phyloP scores from a whole-genome alignment of 805 yeast species.

The Wickerhamomyces bovis region DNA sequence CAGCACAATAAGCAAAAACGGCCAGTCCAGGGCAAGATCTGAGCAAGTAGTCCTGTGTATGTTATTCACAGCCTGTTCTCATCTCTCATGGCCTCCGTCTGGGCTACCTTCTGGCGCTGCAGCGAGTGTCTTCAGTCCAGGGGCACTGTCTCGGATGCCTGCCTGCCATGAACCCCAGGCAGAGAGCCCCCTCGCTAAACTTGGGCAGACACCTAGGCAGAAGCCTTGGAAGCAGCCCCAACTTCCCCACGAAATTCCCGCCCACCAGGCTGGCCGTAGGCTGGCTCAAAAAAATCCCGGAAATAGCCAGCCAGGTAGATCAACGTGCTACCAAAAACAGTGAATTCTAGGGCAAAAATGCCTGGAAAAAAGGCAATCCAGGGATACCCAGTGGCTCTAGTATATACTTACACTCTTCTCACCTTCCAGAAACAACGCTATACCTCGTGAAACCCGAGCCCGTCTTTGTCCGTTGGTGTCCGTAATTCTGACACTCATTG shows the following conservation, averaged over 20 bases:
- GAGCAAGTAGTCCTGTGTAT: no score
- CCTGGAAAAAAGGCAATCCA: no score
- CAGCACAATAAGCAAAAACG: background rate
- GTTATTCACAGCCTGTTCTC: no score
- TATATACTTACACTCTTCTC: no score
- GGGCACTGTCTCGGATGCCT: background rate
- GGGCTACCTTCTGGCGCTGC: background rate
- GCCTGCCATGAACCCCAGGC: background rate
- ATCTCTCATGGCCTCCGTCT: background rate
- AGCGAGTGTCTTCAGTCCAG: background rate
- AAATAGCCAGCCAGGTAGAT: background rate
- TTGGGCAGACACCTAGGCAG: background rate
- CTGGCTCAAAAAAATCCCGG: background rate
- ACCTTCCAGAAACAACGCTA: no score
- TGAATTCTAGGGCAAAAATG: background rate
- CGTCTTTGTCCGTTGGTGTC: background rate
- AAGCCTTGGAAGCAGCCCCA: background rate
- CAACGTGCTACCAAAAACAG: background rate
- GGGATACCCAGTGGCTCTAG: no score
- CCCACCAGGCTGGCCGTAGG: background rate
- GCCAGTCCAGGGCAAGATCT: background rate
- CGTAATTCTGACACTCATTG: background rate
- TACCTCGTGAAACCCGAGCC: background rate
- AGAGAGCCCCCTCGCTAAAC: background rate
- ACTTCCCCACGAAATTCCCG: background rate